Conservation (phyloP, 768 basidiomycete genomes). For the Myochromella boudieri region DNA sequence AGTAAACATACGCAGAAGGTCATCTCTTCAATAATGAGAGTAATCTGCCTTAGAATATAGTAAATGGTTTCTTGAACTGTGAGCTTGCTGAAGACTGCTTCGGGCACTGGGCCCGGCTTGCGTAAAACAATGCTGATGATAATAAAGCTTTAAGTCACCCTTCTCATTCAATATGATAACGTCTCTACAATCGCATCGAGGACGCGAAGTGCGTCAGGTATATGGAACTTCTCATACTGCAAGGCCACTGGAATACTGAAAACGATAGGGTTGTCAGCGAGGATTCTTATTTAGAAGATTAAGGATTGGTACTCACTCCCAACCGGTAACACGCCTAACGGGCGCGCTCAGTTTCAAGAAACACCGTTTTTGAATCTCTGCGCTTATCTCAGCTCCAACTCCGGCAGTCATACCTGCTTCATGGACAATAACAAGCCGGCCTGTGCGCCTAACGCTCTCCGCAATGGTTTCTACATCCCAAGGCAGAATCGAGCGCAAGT, state of each 20-base stretch:
- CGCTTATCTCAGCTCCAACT: slow-evolving; percentile 90
- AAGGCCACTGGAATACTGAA: slow-evolving; percentile 77
- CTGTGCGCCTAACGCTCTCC: slow-evolving; percentile 83
- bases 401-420: slow-evolving; percentile 89
- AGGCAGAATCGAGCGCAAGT: slow-evolving; percentile 85
- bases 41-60: too few relatives aligned
- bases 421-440: slow-evolving; percentile 85
- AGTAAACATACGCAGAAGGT: too few relatives aligned
- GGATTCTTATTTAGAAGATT: slow-evolving; percentile 7
- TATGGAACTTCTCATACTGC: slow-evolving; percentile 89
- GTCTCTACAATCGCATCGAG: slow-evolving; percentile 86
- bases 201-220: slow-evolving; percentile 84
- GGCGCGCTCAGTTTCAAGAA: slow-evolving; percentile 90
- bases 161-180: slow-evolving; percentile 53
- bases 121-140: too few relatives aligned
- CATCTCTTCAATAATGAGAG: too few relatives aligned
- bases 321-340: slow-evolving; percentile 82
- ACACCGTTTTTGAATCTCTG: slow-evolving; percentile 84
- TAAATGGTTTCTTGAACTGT: too few relatives aligned
- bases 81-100: too few relatives aligned
- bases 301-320: slow-evolving; percentile 75
- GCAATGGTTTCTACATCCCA: slow-evolving; percentile 83
- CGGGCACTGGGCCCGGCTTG: too few relatives aligned
- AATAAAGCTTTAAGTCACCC: too few relatives aligned
- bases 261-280: not conserved